Evolutionary conservation across 176 grass and related monocot species (phyloP).

Genomic region (Aegilops longissima): DNA sequence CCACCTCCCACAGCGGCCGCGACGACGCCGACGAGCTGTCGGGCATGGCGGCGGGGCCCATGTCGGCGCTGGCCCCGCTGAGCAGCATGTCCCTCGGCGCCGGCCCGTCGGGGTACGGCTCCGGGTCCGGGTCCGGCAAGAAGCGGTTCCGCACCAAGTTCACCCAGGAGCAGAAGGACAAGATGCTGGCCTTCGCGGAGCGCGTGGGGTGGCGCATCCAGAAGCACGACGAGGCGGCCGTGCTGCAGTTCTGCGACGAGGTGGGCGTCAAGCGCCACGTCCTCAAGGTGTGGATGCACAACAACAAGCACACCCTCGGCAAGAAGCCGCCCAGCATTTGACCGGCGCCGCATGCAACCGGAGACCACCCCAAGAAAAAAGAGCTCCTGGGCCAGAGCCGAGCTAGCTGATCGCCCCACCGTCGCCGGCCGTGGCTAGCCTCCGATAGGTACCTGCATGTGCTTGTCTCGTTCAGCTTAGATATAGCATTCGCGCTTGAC

Average conservation of each 20-base stretch:
- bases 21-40: conserved; percentile 52
- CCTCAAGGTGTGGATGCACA: conserved; percentile 99
- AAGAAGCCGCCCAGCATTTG: conserved; percentile 56
- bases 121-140: conserved; percentile 53
- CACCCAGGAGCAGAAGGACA: conserved; percentile 92
- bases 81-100: conserved; percentile 41
- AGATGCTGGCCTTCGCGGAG: conserved; percentile 89
- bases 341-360: not conserved
- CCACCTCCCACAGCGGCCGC: conserved; percentile 45
- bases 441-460: conserved; percentile 34
- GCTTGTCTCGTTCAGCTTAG: not conserved
- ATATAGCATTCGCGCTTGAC: not conserved
- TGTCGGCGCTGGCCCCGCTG: conserved; percentile 30
- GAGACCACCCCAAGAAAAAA: not conserved
- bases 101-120: conserved; percentile 44
- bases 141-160: conserved; percentile 97
- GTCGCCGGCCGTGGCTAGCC: not conserved
- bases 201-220: conserved; percentile 92
- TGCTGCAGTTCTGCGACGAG: conserved; percentile 90
- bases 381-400: not conserved
- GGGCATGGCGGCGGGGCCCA: conserved; percentile 33
- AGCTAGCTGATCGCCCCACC: not conserved
- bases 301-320: conserved; percentile 93
- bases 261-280: conserved; percentile 80
- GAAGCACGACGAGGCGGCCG: conserved; percentile 88